Evolutionary conservation across 768 basidiomycete species (phyloP).

Genomic region (Lentinula detonsa): DNA sequence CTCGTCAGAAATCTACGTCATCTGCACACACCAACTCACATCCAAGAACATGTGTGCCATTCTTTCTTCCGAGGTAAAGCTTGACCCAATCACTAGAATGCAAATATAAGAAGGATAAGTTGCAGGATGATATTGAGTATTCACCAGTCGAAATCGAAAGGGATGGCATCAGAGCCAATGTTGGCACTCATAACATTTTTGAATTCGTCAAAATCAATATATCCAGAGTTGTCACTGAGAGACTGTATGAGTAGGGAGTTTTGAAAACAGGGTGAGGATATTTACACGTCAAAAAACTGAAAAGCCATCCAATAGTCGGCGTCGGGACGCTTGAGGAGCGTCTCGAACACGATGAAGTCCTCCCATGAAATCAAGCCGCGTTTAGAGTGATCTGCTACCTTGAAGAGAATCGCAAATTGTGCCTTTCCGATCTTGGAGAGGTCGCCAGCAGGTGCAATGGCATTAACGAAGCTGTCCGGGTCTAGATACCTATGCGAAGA

Average conservation of each 20-base stretch:
- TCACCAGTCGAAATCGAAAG: slow-evolving; percentile 93
- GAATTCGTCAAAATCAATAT: slow-evolving; percentile 92
- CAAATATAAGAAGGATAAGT: background rate
- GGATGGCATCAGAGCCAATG: slow-evolving; percentile 72
- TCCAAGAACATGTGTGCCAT: slow-evolving; percentile 85
- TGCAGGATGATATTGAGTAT: slow-evolving; percentile 8
- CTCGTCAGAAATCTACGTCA: background rate
- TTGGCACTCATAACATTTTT: slow-evolving; percentile 85
- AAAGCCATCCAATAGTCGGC: slow-evolving; percentile 98
- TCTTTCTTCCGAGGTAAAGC: slow-evolving; percentile 90
- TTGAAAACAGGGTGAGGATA: slow-evolving; percentile 11
- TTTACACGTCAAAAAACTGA: slow-evolving; percentile 92
- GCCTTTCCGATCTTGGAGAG: slow-evolving; percentile 79
- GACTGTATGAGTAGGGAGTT: slow-evolving; percentile 8
- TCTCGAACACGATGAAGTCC: slow-evolving; percentile 95
- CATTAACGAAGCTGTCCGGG: slow-evolving; percentile 86
- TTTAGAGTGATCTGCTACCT: slow-evolving; percentile 75
- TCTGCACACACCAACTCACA: slow-evolving; percentile 46
- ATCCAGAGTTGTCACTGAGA: slow-evolving; percentile 80
- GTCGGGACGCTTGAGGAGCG: slow-evolving; percentile 86
- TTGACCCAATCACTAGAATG: slow-evolving; percentile 84
- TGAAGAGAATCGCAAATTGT: slow-evolving; percentile 87
- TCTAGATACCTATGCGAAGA: slow-evolving; percentile 65
- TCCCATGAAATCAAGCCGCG: slow-evolving; percentile 86
- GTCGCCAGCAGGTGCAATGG: slow-evolving; percentile 86